Evolutionary conservation across 208 protist species (phyloP).

Genomic region (Angomonas desouzai): DNA sequence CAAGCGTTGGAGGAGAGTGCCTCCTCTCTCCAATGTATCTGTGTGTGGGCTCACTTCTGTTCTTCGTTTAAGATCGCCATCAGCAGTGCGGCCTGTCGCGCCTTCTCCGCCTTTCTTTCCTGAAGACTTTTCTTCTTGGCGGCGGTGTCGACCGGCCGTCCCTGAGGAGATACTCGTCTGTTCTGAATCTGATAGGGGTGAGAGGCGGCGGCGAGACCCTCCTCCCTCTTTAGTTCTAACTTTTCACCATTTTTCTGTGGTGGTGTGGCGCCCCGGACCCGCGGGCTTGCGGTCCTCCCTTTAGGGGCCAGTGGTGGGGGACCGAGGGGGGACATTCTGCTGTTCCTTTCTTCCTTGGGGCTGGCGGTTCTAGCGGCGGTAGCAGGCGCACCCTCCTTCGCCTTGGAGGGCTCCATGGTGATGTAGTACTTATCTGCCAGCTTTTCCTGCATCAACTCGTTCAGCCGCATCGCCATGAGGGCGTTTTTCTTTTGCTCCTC

Average conservation of each 20-base stretch:
- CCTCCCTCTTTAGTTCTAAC: neutral
- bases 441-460: slow-evolving; percentile 19
- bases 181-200: neutral
- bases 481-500: slow-evolving; percentile 14
- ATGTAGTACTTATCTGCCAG: neutral
- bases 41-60: too few relatives aligned
- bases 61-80: neutral
- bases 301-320: slow-evolving; percentile 1
- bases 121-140: neutral
- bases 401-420: neutral
- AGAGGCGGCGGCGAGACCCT: neutral
- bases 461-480: slow-evolving; percentile 10
- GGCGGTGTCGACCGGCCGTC: neutral
- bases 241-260: neutral
- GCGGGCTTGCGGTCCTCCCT: neutral
- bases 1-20: too few relatives aligned
- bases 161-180: neutral
- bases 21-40: too few relatives aligned
- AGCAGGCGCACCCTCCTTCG: neutral
- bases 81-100: neutral
- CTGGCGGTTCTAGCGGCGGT: neutral
- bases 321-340: neutral
- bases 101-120: neutral
- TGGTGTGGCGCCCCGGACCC: neutral
- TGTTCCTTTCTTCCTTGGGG: neutral